phyloP scores from a whole-genome alignment of 345 rosid species.

The Hirschfeldia incana region DNA sequence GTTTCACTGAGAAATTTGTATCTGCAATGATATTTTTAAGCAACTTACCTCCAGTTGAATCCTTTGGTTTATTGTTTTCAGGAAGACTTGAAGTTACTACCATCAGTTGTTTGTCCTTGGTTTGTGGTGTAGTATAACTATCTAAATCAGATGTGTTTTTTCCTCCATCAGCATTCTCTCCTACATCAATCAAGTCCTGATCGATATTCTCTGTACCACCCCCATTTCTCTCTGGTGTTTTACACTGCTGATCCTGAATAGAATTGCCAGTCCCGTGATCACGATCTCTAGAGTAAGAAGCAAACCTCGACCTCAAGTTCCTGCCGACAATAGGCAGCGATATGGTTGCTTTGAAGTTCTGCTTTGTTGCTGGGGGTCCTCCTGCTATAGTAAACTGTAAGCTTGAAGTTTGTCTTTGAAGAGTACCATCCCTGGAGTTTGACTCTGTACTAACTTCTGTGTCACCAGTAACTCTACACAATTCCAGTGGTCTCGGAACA shows the following conservation, averaged over 20 bases:
- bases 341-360: slow-evolving; percentile 85
- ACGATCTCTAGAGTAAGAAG: slow-evolving; percentile 57
- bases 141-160: slow-evolving; percentile 18
- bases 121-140: slow-evolving; percentile 37
- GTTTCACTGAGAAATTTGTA: slow-evolving; percentile 3
- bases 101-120: slow-evolving; percentile 29
- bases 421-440: slow-evolving; percentile 34
- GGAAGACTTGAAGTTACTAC: slow-evolving; percentile 36
- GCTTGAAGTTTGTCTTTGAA: slow-evolving; percentile 45
- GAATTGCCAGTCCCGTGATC: slow-evolving; percentile 17
- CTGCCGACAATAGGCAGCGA: slow-evolving; percentile 77
- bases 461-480: slow-evolving; percentile 66
- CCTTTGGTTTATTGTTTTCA: slow-evolving; percentile 40
- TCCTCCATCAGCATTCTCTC: slow-evolving; percentile 18
- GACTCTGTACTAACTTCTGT: slow-evolving; percentile 47
- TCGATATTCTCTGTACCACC: slow-evolving; percentile 9
- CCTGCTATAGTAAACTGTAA: slow-evolving; percentile 84
- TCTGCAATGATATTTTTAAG: neutral
- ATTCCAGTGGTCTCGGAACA: slow-evolving; percentile 67
- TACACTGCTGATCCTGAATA: slow-evolving; percentile 23
- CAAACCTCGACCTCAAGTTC: slow-evolving; percentile 72
- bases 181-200: slow-evolving; percentile 20
- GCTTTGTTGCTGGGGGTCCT: slow-evolving; percentile 84
- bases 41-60: slow-evolving; percentile 44
- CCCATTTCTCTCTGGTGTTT: slow-evolving; percentile 20